Evolutionary conservation across 805 yeast species (phyloP), one percentile per base, ranked within the genome.

Genomic region (Lipomyces mesembrius): DNA sequence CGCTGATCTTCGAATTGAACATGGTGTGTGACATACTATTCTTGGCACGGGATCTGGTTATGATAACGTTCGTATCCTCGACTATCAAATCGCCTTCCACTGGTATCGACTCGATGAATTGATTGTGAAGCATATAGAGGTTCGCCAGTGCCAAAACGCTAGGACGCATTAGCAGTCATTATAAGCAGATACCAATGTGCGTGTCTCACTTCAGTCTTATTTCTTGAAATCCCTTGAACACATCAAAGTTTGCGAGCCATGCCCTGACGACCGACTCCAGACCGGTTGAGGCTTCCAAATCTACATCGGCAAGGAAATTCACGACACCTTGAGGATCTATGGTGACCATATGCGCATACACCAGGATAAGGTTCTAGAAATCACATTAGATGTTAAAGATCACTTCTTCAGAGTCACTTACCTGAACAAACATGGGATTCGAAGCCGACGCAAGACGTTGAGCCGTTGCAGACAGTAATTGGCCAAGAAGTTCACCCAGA

Each of bases 21-120:
- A 8, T 20, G 34, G 7, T 6, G 14, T n/a, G 6, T 17, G 22
- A 52, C 55, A 52, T 25, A 52, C 66, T 61, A 20, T 73, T 77
- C 72, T 85, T 87, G 2, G 96, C 86, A 88, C 88, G 90, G 0
- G 97, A 91, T 74, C 98, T 84, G 0, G 98, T 94, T 3, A 91
- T 79, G 46, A 94, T 92, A n/a, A 85, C 72, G 63, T 87, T 89
- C 6, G 81, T 79, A 57, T 87, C 83, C 2, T 90, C 87, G 35
- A 89, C 78, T 43, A 87, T 58, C n/a, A 72, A 78, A 68, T 92
- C 92, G n/a, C 97, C 98, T 70, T 92, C 84, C 0, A 93, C 97
- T 3, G 78, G 66, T 2, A 91, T 75, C 0, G 74, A 66, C 37
- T 81, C 81, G 2, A 92, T 75, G 9, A 87, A 78, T 1, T 79